Conservation (phyloP, 2,329 filamentous ascomycete genomes). For the Alternaria alternata region DNA sequence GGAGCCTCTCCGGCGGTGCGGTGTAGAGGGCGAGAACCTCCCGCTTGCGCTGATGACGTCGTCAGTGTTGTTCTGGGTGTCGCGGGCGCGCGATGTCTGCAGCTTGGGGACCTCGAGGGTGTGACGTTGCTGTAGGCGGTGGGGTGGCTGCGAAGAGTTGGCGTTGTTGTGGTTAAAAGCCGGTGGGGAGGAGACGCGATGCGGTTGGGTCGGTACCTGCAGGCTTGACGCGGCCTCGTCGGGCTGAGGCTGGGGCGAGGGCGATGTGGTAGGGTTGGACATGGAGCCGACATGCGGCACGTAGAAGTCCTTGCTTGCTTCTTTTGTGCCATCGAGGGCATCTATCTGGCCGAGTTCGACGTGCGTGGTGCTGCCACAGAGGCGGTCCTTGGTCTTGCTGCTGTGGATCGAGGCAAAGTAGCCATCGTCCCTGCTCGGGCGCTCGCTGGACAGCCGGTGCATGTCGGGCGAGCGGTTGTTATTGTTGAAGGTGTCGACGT, state of each 20-base stretch:
- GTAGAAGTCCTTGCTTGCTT: conserved; percentile 41
- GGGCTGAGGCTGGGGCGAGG: conserved; percentile 21
- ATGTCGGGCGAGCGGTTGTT: conserved; percentile 30
- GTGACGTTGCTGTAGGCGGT: conserved; percentile 79
- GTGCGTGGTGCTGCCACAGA: conserved; percentile 43
- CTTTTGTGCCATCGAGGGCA: conserved; percentile 35
- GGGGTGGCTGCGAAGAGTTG: conserved; percentile 60
- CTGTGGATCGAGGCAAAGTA: conserved; percentile 55
- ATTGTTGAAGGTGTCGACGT: conserved; percentile 29
- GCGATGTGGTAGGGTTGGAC: conserved; percentile 19
- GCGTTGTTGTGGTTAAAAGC: conserved; percentile 60
- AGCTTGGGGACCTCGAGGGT: conserved; percentile 85
- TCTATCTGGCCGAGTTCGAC: conserved; percentile 48
- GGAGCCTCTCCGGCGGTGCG: conserved; percentile 77
- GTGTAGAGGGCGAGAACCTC: conserved; percentile 77
- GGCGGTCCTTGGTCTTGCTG: conserved; percentile 44
- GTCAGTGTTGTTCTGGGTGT: conserved; percentile 62
- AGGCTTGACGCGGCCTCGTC: conserved; percentile 42
- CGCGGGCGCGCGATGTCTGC: conserved; percentile 69
- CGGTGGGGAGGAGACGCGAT: conserved; percentile 71
- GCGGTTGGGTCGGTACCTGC: conserved; percentile 47
- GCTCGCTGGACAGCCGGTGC: conserved; percentile 37
- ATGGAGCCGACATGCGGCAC: conserved; percentile 29
- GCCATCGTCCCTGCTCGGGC: conserved; percentile 53
- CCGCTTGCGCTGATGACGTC: conserved; percentile 76